Evolutionary conservation across 306 rosid genomes (phyloP).

Genomic region (Lablab purpureus): DNA sequence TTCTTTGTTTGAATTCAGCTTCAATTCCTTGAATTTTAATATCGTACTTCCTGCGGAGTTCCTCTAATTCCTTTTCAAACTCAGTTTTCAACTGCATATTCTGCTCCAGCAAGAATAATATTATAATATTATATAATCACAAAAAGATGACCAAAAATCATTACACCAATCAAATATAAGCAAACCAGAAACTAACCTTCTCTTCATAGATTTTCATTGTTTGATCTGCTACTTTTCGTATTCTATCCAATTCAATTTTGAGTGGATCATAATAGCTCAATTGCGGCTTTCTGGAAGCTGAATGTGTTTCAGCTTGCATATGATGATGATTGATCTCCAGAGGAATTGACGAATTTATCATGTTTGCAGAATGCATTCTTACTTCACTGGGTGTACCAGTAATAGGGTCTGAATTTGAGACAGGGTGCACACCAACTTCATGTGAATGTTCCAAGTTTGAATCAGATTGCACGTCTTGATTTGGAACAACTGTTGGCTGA

Average conservation of each 20-base stretch:
- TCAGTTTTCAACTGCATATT: slow-evolving; percentile 65
- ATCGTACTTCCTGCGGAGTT: slow-evolving; percentile 67
- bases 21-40: slow-evolving; percentile 59
- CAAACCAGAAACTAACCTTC: slow-evolving; percentile 61
- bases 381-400: slow-evolving; percentile 33
- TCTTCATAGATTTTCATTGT: slow-evolving; percentile 53
- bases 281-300: slow-evolving; percentile 46
- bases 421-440: slow-evolving; percentile 41
- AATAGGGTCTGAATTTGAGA: slow-evolving; percentile 43
- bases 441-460: slow-evolving; percentile 36
- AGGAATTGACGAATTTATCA: slow-evolving; percentile 51
- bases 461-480: slow-evolving; percentile 41
- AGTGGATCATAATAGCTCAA: slow-evolving; percentile 62
- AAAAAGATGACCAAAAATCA: slow-evolving; percentile 35
- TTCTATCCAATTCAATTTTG: slow-evolving; percentile 68
- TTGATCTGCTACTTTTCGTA: slow-evolving; percentile 55
- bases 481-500: slow-evolving; percentile 43
- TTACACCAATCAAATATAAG: slow-evolving; percentile 27
- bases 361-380: slow-evolving; percentile 46
- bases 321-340: slow-evolving; percentile 53
- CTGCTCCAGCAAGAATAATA: slow-evolving; percentile 59
- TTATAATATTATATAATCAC: slow-evolving; percentile 38
- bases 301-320: slow-evolving; percentile 50
- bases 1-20: slow-evolving; percentile 51
- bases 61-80: slow-evolving; percentile 77